phyloP scores from a whole-genome alignment of 179 eudicot species.

The Silene coronaria region DNA sequence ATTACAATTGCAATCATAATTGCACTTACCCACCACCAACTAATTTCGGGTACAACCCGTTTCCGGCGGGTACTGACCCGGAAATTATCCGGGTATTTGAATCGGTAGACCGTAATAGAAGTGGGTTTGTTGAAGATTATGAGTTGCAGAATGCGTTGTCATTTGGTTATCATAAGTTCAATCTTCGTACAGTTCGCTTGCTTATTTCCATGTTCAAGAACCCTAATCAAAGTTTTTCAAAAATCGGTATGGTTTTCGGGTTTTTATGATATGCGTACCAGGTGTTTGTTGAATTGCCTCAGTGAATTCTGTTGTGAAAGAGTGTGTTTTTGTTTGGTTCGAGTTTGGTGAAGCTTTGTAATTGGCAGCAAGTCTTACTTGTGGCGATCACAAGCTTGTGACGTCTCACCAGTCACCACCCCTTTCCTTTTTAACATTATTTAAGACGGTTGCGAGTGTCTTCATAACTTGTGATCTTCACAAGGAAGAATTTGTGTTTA shows the following conservation, averaged over 20 bases:
- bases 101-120: slow-evolving; percentile 60
- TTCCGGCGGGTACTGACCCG: slow-evolving; percentile 71
- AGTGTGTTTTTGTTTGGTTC: too few relatives aligned
- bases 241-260: slow-evolving; percentile 33
- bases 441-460: too few relatives aligned
- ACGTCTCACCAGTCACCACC: too few relatives aligned
- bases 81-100: slow-evolving; percentile 64
- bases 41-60: slow-evolving; percentile 10
- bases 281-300: too few relatives aligned
- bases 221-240: slow-evolving; percentile 31
- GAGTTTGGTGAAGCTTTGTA: too few relatives aligned
- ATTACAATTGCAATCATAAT: not conserved
- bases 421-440: too few relatives aligned
- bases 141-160: slow-evolving; percentile 60
- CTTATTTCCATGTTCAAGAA: slow-evolving; percentile 58
- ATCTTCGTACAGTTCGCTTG: slow-evolving; percentile 53
- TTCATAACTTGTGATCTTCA: too few relatives aligned
- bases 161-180: slow-evolving; percentile 48
- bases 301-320: too few relatives aligned
- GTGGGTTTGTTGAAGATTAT: slow-evolving; percentile 56
- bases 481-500: too few relatives aligned
- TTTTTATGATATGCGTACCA: not conserved
- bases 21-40: slow-evolving; percentile 8
- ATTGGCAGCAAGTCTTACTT: too few relatives aligned
- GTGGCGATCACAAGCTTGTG: too few relatives aligned